Evolutionary conservation across 73 alveolate genomes (phyloP).

Genomic region (Tetrahymena malaccensis): DNA sequence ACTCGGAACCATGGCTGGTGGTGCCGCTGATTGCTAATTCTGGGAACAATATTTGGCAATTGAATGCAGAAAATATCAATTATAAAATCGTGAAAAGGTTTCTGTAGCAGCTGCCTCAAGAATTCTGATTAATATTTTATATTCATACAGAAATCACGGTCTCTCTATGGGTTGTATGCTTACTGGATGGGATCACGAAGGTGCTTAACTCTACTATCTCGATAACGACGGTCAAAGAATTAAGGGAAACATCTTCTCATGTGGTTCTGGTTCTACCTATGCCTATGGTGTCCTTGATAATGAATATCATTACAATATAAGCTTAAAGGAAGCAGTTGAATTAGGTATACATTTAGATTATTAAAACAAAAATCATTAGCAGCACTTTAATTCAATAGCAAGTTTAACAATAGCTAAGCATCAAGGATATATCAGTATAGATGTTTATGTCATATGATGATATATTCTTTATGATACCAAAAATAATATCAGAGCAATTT

Average conservation of each 20-base stretch:
- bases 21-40: conserved; percentile 99
- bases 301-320: conserved; percentile 84
- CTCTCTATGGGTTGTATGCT: conserved; percentile 99
- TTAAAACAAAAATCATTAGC: no score
- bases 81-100: conserved; percentile 84
- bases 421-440: no score
- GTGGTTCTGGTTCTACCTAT: conserved; percentile 91
- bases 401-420: no score
- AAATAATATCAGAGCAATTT: background rate
- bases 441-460: no score
- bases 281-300: conserved; percentile 99
- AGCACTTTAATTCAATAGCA: no score
- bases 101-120: conserved; percentile 96
- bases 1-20: conserved; percentile 99
- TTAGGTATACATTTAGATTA: conserved; percentile 45
- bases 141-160: conserved; percentile 93
- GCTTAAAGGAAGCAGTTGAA: conserved; percentile 90
- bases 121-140: conserved; percentile 78
- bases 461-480: background rate
- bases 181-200: conserved; percentile 95
- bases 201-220: conserved; percentile 88
- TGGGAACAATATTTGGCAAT: conserved; percentile 95
- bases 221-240: conserved; percentile 97
- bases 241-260: conserved; percentile 94
- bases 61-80: conserved; percentile 94